Evolutionary conservation across 1,284 basidiomycete genomes (phyloP).

Genomic region (Porogramme epimiltina): DNA sequence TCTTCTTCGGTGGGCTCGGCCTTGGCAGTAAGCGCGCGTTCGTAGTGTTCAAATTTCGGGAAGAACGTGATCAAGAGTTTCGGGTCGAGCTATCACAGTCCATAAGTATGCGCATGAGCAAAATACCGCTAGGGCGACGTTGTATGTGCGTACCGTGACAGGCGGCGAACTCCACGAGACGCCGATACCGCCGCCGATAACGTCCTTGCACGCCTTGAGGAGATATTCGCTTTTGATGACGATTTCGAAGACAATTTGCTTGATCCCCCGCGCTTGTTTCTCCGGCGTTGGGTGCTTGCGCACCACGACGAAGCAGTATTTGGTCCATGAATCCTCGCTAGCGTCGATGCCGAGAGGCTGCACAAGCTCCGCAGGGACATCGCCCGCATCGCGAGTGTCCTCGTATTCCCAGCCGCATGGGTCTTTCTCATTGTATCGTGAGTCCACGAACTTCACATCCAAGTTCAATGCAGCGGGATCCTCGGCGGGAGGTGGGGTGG

Average conservation of each 20-base stretch:
- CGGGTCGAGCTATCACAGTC: constrained; percentile 45
- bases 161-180: constrained; percentile 57
- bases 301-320: constrained; percentile 48
- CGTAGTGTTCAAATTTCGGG: constrained; percentile 46
- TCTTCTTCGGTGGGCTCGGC: constrained; percentile 39
- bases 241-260: constrained; percentile 48
- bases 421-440: constrained; percentile 3
- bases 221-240: constrained; percentile 58
- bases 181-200: constrained; percentile 51
- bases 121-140: neutral
- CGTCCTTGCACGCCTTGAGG: constrained; percentile 53
- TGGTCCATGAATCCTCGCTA: neutral
- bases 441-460: constrained; percentile 9
- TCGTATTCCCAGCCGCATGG: constrained; percentile 50
- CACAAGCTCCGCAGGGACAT: constrained; percentile 39
- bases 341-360: constrained; percentile 25
- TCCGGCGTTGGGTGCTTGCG: constrained; percentile 41
- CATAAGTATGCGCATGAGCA: neutral
- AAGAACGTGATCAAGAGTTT: constrained; percentile 55
- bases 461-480: neutral
- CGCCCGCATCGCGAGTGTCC: constrained; percentile 52
- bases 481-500: neutral
- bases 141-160: constrained; percentile 42
- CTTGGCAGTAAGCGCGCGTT: constrained; percentile 39
- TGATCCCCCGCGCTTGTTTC: constrained; percentile 26